phyloP scores from a whole-genome alignment of 2,329 filamentous ascomycete genomes.

The Penicillium sp. region DNA sequence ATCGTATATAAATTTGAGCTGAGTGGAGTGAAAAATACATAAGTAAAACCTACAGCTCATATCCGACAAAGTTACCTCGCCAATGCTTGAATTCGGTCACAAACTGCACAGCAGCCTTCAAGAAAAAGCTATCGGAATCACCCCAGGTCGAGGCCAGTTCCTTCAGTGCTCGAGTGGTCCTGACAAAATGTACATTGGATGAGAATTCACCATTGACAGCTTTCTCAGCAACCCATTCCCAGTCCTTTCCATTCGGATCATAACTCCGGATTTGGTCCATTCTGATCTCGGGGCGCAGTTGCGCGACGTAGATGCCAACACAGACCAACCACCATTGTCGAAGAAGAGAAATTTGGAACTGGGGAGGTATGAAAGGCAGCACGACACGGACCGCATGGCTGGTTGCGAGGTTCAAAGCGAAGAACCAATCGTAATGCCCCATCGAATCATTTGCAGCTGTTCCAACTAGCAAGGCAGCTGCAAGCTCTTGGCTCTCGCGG shows the following conservation, averaged over 20 bases:
- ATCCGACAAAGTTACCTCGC: slow-evolving; percentile 50
- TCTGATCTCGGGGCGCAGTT: slow-evolving; percentile 69
- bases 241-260: slow-evolving; percentile 64
- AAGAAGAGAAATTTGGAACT: slow-evolving; percentile 70
- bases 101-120: slow-evolving; percentile 52
- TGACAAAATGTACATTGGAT: slow-evolving; percentile 80
- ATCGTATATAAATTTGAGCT: background rate
- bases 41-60: background rate
- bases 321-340: slow-evolving; percentile 88
- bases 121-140: slow-evolving; percentile 45
- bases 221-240: slow-evolving; percentile 72
- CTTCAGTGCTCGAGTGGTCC: slow-evolving; percentile 64
- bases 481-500: slow-evolving; percentile 61
- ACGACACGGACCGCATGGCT: slow-evolving; percentile 87
- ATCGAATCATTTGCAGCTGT: slow-evolving; percentile 23
- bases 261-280: slow-evolving; percentile 59
- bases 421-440: slow-evolving; percentile 74
- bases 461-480: slow-evolving; percentile 45
- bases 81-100: slow-evolving; percentile 59
- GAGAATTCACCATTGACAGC: slow-evolving; percentile 66
- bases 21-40: background rate
- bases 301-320: slow-evolving; percentile 71
- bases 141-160: slow-evolving; percentile 41
- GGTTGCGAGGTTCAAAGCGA: slow-evolving; percentile 77
- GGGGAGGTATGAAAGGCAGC: slow-evolving; percentile 69